phyloP scores from a whole-genome alignment of 148 eudicot species.

The Salicornia ramosissima region DNA sequence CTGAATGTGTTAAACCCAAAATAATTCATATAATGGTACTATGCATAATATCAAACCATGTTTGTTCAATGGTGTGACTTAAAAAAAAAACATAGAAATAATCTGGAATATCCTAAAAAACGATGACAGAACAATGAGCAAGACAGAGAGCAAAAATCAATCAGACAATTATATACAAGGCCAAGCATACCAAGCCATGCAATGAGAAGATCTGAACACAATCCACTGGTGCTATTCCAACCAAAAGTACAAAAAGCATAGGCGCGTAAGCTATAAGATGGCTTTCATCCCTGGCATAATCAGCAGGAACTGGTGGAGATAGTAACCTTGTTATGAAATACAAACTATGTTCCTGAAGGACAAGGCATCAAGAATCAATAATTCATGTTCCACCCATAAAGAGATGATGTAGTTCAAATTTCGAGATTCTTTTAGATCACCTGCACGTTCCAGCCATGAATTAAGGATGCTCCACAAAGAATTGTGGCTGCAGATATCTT shows the following conservation, averaged over 20 bases:
- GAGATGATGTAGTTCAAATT: not conserved
- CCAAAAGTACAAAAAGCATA: constrained; percentile 79
- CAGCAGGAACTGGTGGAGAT: constrained; percentile 72
- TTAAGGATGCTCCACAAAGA: constrained; percentile 84
- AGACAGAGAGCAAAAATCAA: not conserved
- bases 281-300: constrained; percentile 51
- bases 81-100: not conserved
- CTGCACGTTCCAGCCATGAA: constrained; percentile 90
- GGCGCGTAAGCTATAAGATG: constrained; percentile 78
- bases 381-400: not conserved
- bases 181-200: constrained; percentile 79
- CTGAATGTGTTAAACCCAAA: too few species aligned
- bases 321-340: constrained; percentile 72
- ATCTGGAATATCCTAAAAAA: not conserved
- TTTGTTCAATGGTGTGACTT: not conserved
- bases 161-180: not conserved
- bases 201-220: constrained; percentile 88
- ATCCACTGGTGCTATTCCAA: constrained; percentile 82
- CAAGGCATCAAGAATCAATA: constrained; percentile 7
- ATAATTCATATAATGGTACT: too few species aligned
- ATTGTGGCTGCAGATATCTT: constrained; percentile 75
- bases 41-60: not conserved
- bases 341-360: constrained; percentile 76
- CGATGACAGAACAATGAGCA: not conserved
- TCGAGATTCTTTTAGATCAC: constrained; percentile 25